These are phyloP conservation scores for Inonotus hispidus DNA, from an alignment of 1,284 basidiomycete species.

Conservation along the genomic window DNA sequence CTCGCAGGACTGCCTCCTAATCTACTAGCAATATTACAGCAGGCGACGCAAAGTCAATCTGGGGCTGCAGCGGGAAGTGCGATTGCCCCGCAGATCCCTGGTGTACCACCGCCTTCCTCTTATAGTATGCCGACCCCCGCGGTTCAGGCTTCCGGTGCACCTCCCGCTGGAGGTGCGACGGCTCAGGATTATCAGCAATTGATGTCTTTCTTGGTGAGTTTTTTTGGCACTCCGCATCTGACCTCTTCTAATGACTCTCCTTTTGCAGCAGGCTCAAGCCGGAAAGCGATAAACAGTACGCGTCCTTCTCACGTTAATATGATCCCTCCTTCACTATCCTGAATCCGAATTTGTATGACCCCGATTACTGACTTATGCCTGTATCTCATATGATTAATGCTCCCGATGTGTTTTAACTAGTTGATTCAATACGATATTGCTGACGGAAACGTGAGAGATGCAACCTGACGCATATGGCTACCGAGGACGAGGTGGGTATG, in stretches of 20 bases:
- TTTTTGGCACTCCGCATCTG: neutral
- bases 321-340: neutral
- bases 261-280: slow-evolving; percentile 7
- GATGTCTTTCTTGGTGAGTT: slow-evolving; percentile 49
- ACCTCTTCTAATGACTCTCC: neutral
- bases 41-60: slow-evolving; percentile 31
- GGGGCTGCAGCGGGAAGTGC: slow-evolving; percentile 24
- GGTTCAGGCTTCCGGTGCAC: slow-evolving; percentile 26
- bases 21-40: slow-evolving; percentile 41
- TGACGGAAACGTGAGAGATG: neutral
- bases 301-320: neutral
- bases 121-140: slow-evolving; percentile 23
- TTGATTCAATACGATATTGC: neutral
- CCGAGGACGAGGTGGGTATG: neutral
- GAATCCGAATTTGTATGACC: neutral
- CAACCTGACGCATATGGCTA: neutral
- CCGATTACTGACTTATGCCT: neutral
- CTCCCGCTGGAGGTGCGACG: slow-evolving; percentile 4
- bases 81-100: slow-evolving; percentile 24
- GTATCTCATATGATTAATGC: neutral
- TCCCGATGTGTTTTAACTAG: neutral
- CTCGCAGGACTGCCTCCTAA: slow-evolving; percentile 51
- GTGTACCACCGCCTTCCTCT: slow-evolving; percentile 21
- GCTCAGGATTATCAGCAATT: slow-evolving; percentile 46
- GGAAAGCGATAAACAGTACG: slow-evolving; percentile 9